Base-by-base conservation (phyloP, 495 filamentous ascomycete genomes). In the Saxispiralis lemnorum region DNA sequence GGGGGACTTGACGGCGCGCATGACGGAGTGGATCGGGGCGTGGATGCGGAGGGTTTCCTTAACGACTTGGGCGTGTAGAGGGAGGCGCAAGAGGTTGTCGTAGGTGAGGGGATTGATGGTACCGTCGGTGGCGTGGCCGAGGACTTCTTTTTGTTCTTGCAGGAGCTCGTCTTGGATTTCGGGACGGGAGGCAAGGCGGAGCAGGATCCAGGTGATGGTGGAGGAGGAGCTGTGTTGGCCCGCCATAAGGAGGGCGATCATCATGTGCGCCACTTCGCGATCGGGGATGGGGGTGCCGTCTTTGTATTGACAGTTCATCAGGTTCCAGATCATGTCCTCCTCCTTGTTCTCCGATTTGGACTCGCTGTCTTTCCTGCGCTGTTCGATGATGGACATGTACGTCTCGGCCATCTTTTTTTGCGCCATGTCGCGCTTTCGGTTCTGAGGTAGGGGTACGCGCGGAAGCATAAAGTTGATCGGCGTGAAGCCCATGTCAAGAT, bases 241-340 rank as follows among this genome's bases (percentile, higher is more conserved):
- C 35, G 74, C 74, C 71, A 78, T 75, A 35, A 79, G 63, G 13
- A 78, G 59, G 12, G 73, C 74, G 45, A 79, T 79, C 75, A 79
- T 78, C 66, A 79, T 77, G 50, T 76, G 71, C 5, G 74, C 75
- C 41, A 78, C 60, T 49, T 79, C 72, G 47, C 66, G 56, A 47
- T 79, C 72, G 0, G 74, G 72, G n/a, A 77, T 54, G 4, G 64
- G 66, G 15, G 59, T 71, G 43, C 75, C 75, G 47, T 76, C 64
- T 56, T 78, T 79, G 59, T 79, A 79, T 13, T 56, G 62, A 58
- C 66, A 74, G 28, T 62, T 63, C 75, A 78, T 79, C 35, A 79
- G 59, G 49, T 77, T 76, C 74, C 74, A 78, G 44, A 78, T 73
- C 75, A 79, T 79, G 48, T 78, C 73, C 49, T 75, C 66, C 17